These are phyloP conservation scores for Backusella luteola DNA, from an alignment of 192 early-diverging fungal species.

Conservation along the genomic window DNA sequence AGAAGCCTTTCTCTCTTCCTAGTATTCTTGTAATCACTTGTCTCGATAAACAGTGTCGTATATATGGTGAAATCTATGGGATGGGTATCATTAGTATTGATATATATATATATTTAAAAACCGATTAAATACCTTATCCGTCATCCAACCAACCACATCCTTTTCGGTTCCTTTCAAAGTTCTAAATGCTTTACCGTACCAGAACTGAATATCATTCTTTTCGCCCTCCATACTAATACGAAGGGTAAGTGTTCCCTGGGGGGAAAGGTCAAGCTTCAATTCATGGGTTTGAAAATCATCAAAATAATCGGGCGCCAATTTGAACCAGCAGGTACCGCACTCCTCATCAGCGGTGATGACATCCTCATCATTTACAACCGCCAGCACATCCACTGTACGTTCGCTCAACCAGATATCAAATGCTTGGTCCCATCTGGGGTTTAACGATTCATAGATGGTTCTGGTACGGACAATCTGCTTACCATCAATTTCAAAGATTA, in stretches of 20 bases:
- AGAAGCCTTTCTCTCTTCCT: slow-evolving; percentile 53
- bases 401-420: slow-evolving; percentile 62
- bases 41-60: slow-evolving; percentile 62
- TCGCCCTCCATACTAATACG: slow-evolving; percentile 77
- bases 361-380: slow-evolving; percentile 54
- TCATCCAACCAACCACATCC: slow-evolving; percentile 67
- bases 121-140: slow-evolving; percentile 52
- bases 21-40: slow-evolving; percentile 52
- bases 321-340: slow-evolving; percentile 60
- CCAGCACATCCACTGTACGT: slow-evolving; percentile 40
- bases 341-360: slow-evolving; percentile 47
- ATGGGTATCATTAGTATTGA: not conserved
- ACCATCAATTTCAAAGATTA: slow-evolving; percentile 53
- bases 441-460: slow-evolving; percentile 63
- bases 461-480: slow-evolving; percentile 49
- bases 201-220: slow-evolving; percentile 77
- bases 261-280: slow-evolving; percentile 63
- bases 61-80: slow-evolving; percentile 58
- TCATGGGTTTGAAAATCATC: slow-evolving; percentile 66
- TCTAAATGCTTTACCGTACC: slow-evolving; percentile 77
- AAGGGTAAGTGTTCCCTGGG: slow-evolving; percentile 65
- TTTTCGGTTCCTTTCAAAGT: slow-evolving; percentile 64
- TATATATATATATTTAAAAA: not conserved
- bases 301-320: slow-evolving; percentile 52
- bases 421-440: slow-evolving; percentile 78